Conservation (phyloP, 2,329 filamentous ascomycete species). For the Simplicillium sp. region DNA sequence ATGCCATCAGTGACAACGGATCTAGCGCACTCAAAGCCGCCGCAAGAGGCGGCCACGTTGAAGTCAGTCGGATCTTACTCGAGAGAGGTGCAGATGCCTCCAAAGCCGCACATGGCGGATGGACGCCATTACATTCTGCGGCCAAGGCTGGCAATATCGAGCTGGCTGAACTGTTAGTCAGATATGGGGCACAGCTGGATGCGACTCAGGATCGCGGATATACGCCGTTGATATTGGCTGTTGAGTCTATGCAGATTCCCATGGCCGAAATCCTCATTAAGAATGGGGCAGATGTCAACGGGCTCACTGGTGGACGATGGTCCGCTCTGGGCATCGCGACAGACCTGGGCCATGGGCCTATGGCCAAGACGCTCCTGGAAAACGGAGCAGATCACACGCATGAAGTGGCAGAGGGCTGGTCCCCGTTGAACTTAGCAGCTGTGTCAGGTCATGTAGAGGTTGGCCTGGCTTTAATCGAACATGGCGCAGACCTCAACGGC, state of each 20-base stretch:
- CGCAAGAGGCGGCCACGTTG: conserved; percentile 3
- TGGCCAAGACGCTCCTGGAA: conserved; percentile 5
- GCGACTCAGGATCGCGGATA: conserved; percentile 6
- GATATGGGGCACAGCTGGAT: conserved; percentile 3
- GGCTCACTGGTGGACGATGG: too few relatives aligned
- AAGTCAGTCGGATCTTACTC: conserved; percentile 6
- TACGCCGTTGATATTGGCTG: conserved; percentile 7
- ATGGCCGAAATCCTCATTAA: neutral
- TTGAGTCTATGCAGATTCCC: conserved; percentile 3
- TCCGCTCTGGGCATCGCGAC: too few relatives aligned
- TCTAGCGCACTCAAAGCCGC: conserved; percentile 9
- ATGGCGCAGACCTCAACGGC: conserved; percentile 18
- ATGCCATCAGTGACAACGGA: conserved; percentile 3
- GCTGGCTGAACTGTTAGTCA: conserved; percentile 4
- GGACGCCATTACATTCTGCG: conserved; percentile 9
- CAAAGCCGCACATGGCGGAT: conserved; percentile 3
- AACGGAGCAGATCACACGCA: too few relatives aligned
- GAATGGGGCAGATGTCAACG: too few relatives aligned
- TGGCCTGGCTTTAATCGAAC: conserved; percentile 7
- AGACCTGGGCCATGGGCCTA: neutral
- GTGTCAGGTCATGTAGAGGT: neutral
- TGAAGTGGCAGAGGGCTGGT: conserved; percentile 1
- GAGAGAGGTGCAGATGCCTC: conserved; percentile 7
- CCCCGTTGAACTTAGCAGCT: neutral
- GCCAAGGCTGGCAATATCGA: conserved; percentile 6